These are phyloP conservation scores for Sisymbrium altissimum DNA, from an alignment of 345 rosid genomes.

Conservation along the genomic window DNA sequence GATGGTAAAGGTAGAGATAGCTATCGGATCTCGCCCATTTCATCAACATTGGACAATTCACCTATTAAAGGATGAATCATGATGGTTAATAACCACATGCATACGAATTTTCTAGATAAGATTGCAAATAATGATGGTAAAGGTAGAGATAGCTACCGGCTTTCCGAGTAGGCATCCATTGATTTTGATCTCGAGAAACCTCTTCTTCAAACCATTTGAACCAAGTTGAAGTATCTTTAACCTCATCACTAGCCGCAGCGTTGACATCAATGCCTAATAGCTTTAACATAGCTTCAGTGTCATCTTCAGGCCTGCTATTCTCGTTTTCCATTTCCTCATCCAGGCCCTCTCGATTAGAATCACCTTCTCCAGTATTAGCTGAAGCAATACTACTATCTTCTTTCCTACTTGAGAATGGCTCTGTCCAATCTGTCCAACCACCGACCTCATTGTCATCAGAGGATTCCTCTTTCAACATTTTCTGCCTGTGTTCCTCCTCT, in stretches of 20 bases:
- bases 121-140: conserved; percentile 9
- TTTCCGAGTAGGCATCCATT: conserved; percentile 87
- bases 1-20: too few relatives aligned
- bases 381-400: conserved; percentile 36
- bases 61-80: conserved; percentile 33
- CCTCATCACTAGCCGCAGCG: conserved; percentile 56
- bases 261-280: conserved; percentile 73
- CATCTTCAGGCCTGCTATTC: conserved; percentile 61
- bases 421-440: conserved; percentile 99
- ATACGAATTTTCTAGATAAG: background rate
- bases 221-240: conserved; percentile 82
- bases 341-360: conserved; percentile 34
- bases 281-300: conserved; percentile 78
- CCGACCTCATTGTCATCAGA: conserved; percentile 58
- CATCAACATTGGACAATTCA: conserved; percentile 39
- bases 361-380: conserved; percentile 34
- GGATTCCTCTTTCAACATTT: conserved; percentile 56
- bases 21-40: conserved; percentile 37
- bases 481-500: conserved; percentile 90
- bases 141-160: conserved; percentile 42
- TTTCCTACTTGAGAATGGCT: conserved; percentile 47
- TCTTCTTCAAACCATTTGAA: conserved; percentile 85
- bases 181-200: conserved; percentile 62
- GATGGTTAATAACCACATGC: conserved; percentile 1
- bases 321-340: conserved; percentile 53